Evolutionary conservation across 1,139 yeast genomes (phyloP).

Genomic region (Hyphopichia burtonii): DNA sequence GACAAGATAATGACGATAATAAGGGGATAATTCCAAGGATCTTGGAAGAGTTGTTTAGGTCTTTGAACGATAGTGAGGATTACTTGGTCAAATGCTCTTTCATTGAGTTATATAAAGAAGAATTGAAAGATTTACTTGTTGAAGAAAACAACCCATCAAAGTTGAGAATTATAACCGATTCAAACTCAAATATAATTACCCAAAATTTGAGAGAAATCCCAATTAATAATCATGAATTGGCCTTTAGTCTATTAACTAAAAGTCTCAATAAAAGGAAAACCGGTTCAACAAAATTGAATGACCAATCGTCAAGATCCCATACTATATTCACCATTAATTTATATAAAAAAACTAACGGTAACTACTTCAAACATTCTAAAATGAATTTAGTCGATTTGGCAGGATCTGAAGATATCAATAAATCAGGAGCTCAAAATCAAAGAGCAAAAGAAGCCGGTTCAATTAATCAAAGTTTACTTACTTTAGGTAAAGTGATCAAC

Average conservation of each 20-base stretch:
- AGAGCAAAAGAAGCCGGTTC: conserved; percentile 88
- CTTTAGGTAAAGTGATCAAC: conserved; percentile 83
- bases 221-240: conserved; percentile 53
- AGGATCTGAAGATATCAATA: conserved; percentile 77
- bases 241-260: conserved; percentile 48
- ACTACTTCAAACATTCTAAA: conserved; percentile 50
- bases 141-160: conserved; percentile 26
- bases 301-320: conserved; percentile 69
- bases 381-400: conserved; percentile 86
- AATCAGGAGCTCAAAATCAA: conserved; percentile 77
- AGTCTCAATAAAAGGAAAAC: conserved; percentile 62
- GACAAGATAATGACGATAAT: conserved; percentile 32
- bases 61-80: conserved; percentile 40
- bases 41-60: conserved; percentile 52
- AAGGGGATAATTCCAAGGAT: conserved; percentile 74
- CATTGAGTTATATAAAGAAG: conserved; percentile 74
- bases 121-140: conserved; percentile 57
- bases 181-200: conserved; percentile 29
- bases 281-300: conserved; percentile 70
- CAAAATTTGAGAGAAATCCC: conserved; percentile 59
- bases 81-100: conserved; percentile 67
- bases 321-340: conserved; percentile 66
- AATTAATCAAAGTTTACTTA: conserved; percentile 78
- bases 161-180: not conserved
- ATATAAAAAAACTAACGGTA: conserved; percentile 33